These are phyloP conservation scores for Puccinia hordei DNA, from an alignment of 1,284 basidiomycete species.

Conservation along the genomic window DNA sequence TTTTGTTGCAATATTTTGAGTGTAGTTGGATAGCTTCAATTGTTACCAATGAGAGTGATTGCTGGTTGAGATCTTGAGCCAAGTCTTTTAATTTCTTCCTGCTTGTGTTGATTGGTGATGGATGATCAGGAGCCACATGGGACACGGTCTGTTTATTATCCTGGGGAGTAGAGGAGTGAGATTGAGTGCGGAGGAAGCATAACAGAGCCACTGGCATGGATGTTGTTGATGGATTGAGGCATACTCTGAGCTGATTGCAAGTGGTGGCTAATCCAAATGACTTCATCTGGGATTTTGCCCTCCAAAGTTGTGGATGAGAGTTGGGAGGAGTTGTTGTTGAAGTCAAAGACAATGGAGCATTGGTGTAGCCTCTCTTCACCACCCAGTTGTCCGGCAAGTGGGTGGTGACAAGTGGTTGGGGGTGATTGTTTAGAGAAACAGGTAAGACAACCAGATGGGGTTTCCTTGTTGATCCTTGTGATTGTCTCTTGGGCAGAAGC, in stretches of 20 bases:
- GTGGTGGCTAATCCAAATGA: slow-evolving; percentile 2
- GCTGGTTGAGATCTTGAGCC: slow-evolving; percentile 7
- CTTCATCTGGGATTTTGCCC: too few relatives aligned
- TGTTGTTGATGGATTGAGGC: not conserved
- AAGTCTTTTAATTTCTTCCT: slow-evolving; percentile 22
- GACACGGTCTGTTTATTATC: not conserved
- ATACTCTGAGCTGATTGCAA: not conserved
- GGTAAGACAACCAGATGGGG: too few relatives aligned
- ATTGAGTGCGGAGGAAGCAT: not conserved
- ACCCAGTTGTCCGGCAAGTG: too few relatives aligned
- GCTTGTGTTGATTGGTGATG: not conserved
- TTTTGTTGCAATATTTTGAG: not conserved
- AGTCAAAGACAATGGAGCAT: slow-evolving; percentile 96
- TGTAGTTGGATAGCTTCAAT: slow-evolving; percentile 2
- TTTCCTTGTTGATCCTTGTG: too few relatives aligned
- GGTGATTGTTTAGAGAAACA: too few relatives aligned
- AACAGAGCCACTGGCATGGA: not conserved
- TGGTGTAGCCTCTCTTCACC: slow-evolving; percentile 94
- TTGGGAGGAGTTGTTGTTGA: slow-evolving; percentile 95
- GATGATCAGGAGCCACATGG: not conserved
- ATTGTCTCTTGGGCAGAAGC: too few relatives aligned
- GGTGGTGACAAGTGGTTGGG: too few relatives aligned
- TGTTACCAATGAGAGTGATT: not conserved
- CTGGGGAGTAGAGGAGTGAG: not conserved
- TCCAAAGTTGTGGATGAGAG: too few relatives aligned